Base-by-base conservation (phyloP, 768 basidiomycete species). In the Serendipita sp. region DNA sequence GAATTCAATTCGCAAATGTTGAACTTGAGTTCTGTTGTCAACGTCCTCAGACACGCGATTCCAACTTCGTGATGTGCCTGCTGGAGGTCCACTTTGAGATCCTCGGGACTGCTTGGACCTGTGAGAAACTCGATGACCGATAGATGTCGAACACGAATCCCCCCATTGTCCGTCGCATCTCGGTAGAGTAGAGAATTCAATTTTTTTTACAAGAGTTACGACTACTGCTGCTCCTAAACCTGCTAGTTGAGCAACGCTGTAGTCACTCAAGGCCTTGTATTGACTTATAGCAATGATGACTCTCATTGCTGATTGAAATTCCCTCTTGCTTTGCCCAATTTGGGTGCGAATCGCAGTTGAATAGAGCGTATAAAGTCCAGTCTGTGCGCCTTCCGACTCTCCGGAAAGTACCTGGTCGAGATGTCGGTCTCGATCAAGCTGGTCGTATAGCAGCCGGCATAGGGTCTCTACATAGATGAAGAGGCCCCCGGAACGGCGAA, bases 1-100 rank as follows among this genome's bases (percentile, higher is more conserved):
- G 4, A 34, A n/a, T 64, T 41, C 17, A 64, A 34, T 3, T 31
- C 41, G 38, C 61, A 62, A 28, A 64, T 64, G 28, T 64, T 64
- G 63, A 64, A 64, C 41, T 22, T 38, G 17, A 61, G 61, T 14
- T 24, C 61, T 16, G 1, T 7, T 28, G n/a, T 50, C 45, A 50
- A 7, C 45, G 45, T 50, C 7, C n/a, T 20, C 7, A 50, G 2
- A 17, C 20, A 22, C 7, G 20, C 20, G 20, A 50, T 7, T 7
- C 7, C 28, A 7, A 50, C 11, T 50, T 50, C 45, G 7, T 11
- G 20, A 28, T 50, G 20, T 7, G 45, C 45, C 45, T 50, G 45
- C 17, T 50, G 20, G 11, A 50, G 7, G 17, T 50, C 45, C 1
- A 50, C 45, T n/a, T 17, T 5, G 17, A 50, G n/a, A 7, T 50